A percentile compares a stretch with the other conserved stretches of the same genome.
These are phyloP conservation scores for Thuidium tamariscinum DNA, from an alignment of 225 moss, liverwort and hornwort species.

Conservation along the genomic window DNA sequence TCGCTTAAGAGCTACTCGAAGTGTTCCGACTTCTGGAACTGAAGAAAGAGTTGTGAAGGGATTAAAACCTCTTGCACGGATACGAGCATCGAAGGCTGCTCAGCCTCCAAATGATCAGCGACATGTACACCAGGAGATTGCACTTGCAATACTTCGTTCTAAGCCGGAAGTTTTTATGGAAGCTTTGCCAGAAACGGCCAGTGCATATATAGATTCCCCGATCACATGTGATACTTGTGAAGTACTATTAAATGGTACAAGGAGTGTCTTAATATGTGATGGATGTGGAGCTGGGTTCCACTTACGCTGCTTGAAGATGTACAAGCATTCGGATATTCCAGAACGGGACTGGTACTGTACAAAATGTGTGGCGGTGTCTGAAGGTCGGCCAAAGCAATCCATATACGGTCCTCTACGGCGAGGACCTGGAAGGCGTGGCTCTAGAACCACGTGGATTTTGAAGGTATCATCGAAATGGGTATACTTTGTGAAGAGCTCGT, in stretches of 20 bases:
- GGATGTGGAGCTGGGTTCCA: constrained; percentile 76
- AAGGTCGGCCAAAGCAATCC: constrained; percentile 47
- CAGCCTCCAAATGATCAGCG: constrained; percentile 8
- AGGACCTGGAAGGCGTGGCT: constrained; percentile 61
- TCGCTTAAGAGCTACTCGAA: constrained; percentile 11
- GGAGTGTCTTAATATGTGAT: constrained; percentile 72
- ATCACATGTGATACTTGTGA: constrained; percentile 58
- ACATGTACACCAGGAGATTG: constrained; percentile 58
- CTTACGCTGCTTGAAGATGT: constrained; percentile 66
- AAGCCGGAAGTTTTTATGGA: constrained; percentile 35
- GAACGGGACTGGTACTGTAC: constrained; percentile 80
- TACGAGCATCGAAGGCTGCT: constrained; percentile 8
- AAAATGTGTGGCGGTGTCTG: constrained; percentile 39
- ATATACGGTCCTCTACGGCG: constrained; percentile 72
- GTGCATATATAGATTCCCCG: constrained; percentile 63
- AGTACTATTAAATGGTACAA: constrained; percentile 49
- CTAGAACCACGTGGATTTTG: constrained; percentile 48
- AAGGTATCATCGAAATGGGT: constrained; percentile 18
- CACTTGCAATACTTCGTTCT: constrained; percentile 58
- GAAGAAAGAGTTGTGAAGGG: constrained; percentile 12
- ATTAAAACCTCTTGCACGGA: constrained; percentile 8
- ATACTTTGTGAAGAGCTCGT: neutral
- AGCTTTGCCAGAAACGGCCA: constrained; percentile 40
- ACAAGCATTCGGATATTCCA: constrained; percentile 31
- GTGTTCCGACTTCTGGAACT: neutral